These are phyloP conservation scores for Omphalotus olearius DNA, from an alignment of 1,284 basidiomycete genomes.

Conservation along the genomic window DNA sequence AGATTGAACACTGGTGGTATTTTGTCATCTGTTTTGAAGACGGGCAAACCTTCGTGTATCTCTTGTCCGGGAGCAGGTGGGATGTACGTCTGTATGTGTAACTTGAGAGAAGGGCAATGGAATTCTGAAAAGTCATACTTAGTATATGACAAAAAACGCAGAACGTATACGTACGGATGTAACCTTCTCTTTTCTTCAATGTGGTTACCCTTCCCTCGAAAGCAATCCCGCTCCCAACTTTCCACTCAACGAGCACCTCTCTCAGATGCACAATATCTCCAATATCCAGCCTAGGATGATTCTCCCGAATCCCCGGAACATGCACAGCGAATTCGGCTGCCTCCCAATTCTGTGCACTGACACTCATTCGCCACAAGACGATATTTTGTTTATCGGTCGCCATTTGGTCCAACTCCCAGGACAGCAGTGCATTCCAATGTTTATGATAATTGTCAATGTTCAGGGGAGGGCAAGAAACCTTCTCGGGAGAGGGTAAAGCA, in stretches of 20 bases:
- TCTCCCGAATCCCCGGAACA: constrained; percentile 40
- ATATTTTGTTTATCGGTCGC: constrained; percentile 34
- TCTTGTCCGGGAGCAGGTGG: constrained; percentile 18
- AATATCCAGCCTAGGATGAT: constrained; percentile 36
- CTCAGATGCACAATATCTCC: constrained; percentile 40
- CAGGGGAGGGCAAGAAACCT: constrained; percentile 21
- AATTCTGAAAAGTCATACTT: constrained; percentile 28
- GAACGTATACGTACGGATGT: constrained; percentile 31
- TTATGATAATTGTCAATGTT: constrained; percentile 27
- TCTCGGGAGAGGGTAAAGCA: constrained; percentile 24
- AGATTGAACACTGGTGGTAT: constrained; percentile 39
- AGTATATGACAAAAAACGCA: neutral
- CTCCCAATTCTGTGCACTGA: constrained; percentile 31
- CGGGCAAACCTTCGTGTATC: constrained; percentile 23
- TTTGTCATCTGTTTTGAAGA: constrained; percentile 29
- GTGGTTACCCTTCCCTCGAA: constrained; percentile 31
- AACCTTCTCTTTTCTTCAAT: constrained; percentile 36
- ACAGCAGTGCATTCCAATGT: constrained; percentile 37
- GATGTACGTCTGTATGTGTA: constrained; percentile 29
- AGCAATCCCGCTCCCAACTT: constrained; percentile 30
- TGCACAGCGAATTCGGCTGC: constrained; percentile 32
- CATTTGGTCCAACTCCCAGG: constrained; percentile 39
- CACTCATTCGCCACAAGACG: constrained; percentile 33
- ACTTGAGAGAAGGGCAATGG: constrained; percentile 31
- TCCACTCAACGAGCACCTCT: constrained; percentile 30